Evolutionary conservation across 1,284 basidiomycete species (phyloP).

Genomic region (Ganoderma resinaceum): DNA sequence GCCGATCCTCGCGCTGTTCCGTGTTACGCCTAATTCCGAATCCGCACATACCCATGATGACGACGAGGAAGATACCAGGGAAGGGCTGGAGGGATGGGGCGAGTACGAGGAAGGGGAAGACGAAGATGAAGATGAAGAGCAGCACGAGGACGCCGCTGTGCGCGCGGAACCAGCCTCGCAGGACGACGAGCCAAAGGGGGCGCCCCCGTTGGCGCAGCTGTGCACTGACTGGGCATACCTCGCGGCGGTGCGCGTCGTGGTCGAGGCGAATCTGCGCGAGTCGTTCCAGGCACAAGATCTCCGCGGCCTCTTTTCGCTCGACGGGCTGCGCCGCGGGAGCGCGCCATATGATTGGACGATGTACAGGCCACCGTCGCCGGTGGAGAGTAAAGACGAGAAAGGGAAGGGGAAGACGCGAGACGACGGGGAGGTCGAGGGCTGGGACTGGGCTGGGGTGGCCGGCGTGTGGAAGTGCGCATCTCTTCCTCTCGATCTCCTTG

Average conservation of each 20-base stretch:
- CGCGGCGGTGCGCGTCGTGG: slow-evolving; percentile 36
- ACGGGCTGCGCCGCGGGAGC: slow-evolving; percentile 51
- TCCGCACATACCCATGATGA: slow-evolving; percentile 3
- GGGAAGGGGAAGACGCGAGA: slow-evolving; percentile 23
- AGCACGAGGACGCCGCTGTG: background rate
- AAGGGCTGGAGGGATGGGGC: background rate
- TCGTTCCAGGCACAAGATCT: slow-evolving; percentile 33
- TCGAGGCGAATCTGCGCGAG: slow-evolving; percentile 34
- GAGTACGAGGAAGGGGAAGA: slow-evolving; percentile 7
- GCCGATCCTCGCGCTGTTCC: slow-evolving; percentile 25
- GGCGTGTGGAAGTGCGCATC: slow-evolving; percentile 56
- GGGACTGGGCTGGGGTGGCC: slow-evolving; percentile 67
- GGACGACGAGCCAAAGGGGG: slow-evolving; percentile 3
- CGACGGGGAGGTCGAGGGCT: slow-evolving; percentile 44
- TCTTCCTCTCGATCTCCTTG: background rate
- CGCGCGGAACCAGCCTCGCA: background rate
- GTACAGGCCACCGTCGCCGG: slow-evolving; percentile 8
- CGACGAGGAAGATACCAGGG: slow-evolving; percentile 2
- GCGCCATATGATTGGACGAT: slow-evolving; percentile 40
- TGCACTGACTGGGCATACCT: slow-evolving; percentile 39
- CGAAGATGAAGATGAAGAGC: background rate
- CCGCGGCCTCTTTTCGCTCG: slow-evolving; percentile 48
- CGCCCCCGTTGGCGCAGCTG: slow-evolving; percentile 29
- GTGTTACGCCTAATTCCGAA: background rate
- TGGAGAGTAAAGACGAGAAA: background rate